These are phyloP conservation scores for Martiniozyma abietophila DNA, from an alignment of 805 yeast genomes.

Conservation along the genomic window DNA sequence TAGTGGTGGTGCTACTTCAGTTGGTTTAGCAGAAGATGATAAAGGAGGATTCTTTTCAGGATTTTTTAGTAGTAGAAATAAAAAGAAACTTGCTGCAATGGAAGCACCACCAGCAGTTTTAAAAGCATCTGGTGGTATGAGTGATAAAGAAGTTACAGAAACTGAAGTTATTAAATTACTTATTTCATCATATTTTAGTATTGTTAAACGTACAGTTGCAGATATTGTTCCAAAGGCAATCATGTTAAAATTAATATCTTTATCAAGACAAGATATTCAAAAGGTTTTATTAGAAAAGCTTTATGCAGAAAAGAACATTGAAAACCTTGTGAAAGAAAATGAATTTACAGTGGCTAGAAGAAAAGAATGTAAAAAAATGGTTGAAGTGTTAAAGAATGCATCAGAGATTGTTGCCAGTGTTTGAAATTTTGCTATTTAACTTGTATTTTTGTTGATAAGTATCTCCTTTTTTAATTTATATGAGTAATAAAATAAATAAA, in stretches of 20 bases:
- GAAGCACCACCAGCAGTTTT: constrained; percentile 96
- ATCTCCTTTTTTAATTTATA: neutral
- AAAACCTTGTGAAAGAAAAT: constrained; percentile 79
- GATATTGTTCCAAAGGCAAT: constrained; percentile 94
- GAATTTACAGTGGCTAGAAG: constrained; percentile 91
- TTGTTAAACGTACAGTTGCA: constrained; percentile 87
- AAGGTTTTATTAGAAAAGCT: constrained; percentile 80
- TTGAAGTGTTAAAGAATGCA: constrained; percentile 82
- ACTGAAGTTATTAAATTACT: constrained; percentile 93
- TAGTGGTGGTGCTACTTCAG: constrained; percentile 5
- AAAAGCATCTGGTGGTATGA: constrained; percentile 85
- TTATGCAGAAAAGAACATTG: constrained; percentile 67
- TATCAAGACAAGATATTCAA: constrained; percentile 82
- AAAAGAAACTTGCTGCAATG: constrained; percentile 88
- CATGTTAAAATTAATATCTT: constrained; percentile 82
- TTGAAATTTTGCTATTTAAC: constrained; percentile 16
- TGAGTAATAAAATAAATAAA: neutral
- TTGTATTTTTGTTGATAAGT: neutral
- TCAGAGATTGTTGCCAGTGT: constrained; percentile 80
- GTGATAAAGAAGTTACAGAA: constrained; percentile 93
- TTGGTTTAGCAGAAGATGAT: constrained; percentile 34
- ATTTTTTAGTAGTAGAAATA: constrained; percentile 84
- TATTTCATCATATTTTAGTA: constrained; percentile 82
- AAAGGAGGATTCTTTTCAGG: constrained; percentile 85
- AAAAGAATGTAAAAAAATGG: constrained; percentile 88